Evolutionary conservation across 2,329 filamentous ascomycete genomes (phyloP).

Genomic region (Pseudogymnoascus sp.): DNA sequence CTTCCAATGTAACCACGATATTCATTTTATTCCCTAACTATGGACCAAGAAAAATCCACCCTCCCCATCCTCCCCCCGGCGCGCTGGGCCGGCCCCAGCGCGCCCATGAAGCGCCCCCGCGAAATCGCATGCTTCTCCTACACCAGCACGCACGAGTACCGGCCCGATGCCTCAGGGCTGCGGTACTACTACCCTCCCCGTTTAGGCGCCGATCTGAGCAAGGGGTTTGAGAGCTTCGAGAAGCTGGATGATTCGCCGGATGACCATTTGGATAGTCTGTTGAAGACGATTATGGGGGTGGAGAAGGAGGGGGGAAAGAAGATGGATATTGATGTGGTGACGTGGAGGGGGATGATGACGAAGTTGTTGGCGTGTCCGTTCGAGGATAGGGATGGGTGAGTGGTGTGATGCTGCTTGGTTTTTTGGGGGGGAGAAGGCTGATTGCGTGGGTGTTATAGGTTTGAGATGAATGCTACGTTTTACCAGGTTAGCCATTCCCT

Average conservation of each 20-base stretch:
- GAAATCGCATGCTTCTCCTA: constrained; percentile 94
- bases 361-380: constrained; percentile 51
- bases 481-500: constrained; percentile 60
- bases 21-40: background rate
- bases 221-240: constrained; percentile 73
- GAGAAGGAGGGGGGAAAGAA: constrained; percentile 61
- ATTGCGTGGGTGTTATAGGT: constrained; percentile 42
- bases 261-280: constrained; percentile 77
- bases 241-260: constrained; percentile 76
- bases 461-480: constrained; percentile 91
- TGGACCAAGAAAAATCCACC: constrained; percentile 8
- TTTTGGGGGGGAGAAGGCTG: background rate
- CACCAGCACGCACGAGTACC: constrained; percentile 72
- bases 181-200: constrained; percentile 79
- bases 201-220: constrained; percentile 64
- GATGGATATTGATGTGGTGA: constrained; percentile 72
- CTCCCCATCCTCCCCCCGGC: constrained; percentile 64
- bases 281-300: constrained; percentile 65
- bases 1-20: background rate
- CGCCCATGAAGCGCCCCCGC: constrained; percentile 71
- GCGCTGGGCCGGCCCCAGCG: constrained; percentile 59
- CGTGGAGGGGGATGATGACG: constrained; percentile 98
- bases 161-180: constrained; percentile 68
- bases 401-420: too few relatives aligned
- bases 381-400: background rate